These are phyloP conservation scores for Aristolochia californica DNA, from an alignment of 164 flowering plant species.

Conservation along the genomic window DNA sequence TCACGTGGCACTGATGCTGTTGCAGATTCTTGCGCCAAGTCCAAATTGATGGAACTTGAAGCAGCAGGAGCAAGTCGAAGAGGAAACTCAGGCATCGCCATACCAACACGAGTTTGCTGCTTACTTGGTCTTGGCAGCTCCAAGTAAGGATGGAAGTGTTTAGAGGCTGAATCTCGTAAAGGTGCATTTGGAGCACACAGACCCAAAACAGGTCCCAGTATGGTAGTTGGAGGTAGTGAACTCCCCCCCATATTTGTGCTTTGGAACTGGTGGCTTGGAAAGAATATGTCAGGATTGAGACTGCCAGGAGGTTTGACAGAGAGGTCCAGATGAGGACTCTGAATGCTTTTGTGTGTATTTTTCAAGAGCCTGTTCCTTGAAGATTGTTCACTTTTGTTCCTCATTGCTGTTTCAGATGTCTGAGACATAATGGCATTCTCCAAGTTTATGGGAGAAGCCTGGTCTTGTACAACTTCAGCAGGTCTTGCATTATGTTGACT, in stretches of 20 bases:
- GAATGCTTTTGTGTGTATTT: conserved; percentile 16
- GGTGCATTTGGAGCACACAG: conserved; percentile 83
- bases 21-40: conserved; percentile 21
- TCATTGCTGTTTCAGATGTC: conserved; percentile 21
- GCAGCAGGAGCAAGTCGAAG: conserved; percentile 33
- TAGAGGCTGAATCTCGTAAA: conserved; percentile 34
- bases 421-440: conserved; percentile 21
- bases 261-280: conserved; percentile 23
- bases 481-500: conserved; percentile 8
- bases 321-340: conserved; percentile 28
- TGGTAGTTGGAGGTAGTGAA: conserved; percentile 21
- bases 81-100: conserved; percentile 52
- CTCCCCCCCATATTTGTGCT: conserved; percentile 18
- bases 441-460: conserved; percentile 21
- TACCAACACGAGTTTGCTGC: conserved; percentile 29
- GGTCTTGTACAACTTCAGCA: conserved; percentile 21
- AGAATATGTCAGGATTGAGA: conserved; percentile 20
- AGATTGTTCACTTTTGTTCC: conserved; percentile 23
- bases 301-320: conserved; percentile 25
- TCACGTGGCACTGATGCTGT: conserved; percentile 23
- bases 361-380: conserved; percentile 28
- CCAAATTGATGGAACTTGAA: conserved; percentile 28
- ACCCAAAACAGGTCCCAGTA: conserved; percentile 71
- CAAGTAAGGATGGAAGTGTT: conserved; percentile 15
- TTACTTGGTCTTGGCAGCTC: conserved; percentile 23